A percentile compares a stretch with the other conserved stretches of the same genome.
Evolutionary conservation across 345 rosid species (phyloP).

Genomic region (Toxicodendron radicans): DNA sequence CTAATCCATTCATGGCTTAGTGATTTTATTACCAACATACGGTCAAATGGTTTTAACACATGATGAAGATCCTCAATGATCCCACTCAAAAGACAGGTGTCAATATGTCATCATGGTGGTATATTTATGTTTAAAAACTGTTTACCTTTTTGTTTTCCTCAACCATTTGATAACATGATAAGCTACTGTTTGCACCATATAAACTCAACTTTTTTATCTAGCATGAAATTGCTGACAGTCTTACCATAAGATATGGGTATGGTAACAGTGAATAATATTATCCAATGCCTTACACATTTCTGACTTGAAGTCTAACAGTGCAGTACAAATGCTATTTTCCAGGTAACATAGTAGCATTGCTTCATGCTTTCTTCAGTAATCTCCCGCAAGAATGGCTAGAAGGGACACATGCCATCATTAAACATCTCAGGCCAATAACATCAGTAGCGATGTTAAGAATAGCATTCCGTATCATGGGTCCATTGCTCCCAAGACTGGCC

Average conservation of each 20-base stretch:
- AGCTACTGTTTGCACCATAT: background rate
- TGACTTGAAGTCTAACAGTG: slow-evolving; percentile 22
- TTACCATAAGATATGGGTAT: background rate
- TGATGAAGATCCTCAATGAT: background rate
- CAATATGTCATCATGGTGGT: background rate
- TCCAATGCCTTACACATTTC: background rate
- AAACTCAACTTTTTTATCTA: background rate
- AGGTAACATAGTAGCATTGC: slow-evolving; percentile 91
- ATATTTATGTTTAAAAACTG: background rate
- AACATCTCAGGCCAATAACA: slow-evolving; percentile 83
- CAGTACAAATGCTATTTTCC: slow-evolving; percentile 29
- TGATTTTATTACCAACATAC: background rate
- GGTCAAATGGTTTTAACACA: background rate
- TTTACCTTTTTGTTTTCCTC: background rate
- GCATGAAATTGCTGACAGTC: background rate
- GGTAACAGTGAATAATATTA: background rate
- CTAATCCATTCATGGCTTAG: background rate
- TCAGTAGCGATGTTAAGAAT: slow-evolving; percentile 96
- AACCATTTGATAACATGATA: background rate
- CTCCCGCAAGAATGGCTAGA: slow-evolving; percentile 99
- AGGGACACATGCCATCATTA: slow-evolving; percentile 72
- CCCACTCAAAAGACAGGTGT: background rate
- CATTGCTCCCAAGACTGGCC: slow-evolving; percentile 91
- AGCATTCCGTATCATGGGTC: slow-evolving; percentile 92
- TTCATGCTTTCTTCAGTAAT: slow-evolving; percentile 93